These are phyloP conservation scores for Balansia obtecta DNA, from an alignment of 2,329 filamentous ascomycete species.

Conservation along the genomic window DNA sequence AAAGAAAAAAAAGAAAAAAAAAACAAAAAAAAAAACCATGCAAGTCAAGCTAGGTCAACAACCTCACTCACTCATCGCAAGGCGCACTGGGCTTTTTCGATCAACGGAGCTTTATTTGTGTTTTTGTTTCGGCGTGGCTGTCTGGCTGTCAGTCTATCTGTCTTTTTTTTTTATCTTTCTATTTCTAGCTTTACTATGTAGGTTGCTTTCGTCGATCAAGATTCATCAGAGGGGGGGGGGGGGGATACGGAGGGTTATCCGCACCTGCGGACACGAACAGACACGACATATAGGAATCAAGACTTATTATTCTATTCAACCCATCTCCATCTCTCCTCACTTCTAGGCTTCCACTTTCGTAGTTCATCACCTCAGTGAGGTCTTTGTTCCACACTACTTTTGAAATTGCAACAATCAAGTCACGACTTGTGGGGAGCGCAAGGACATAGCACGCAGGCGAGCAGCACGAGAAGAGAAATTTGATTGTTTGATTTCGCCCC, in stretches of 20 bases:
- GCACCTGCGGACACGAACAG: no score
- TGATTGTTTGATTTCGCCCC: not conserved
- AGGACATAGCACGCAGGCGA: not conserved
- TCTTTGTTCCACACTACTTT: not conserved
- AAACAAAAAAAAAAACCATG: no score
- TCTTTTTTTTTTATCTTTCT: no score
- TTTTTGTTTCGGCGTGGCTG: no score
- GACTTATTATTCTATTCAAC: not conserved
- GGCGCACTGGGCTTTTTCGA: no score
- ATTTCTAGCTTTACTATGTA: not conserved
- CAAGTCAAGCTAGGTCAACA: not conserved
- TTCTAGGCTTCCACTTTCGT: not conserved
- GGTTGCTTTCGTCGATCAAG: no score
- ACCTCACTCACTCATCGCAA: no score
- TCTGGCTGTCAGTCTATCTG: not conserved
- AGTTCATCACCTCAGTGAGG: not conserved
- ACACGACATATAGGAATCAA: not conserved
- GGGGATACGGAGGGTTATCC: not conserved
- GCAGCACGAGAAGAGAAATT: not conserved
- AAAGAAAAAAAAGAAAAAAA: no score
- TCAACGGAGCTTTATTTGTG: no score
- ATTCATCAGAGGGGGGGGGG: not conserved
- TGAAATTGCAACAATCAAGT: no score
- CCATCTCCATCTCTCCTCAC: not conserved
- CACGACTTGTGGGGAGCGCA: not conserved